Base-by-base conservation (phyloP, 2,329 filamentous ascomycete species). In the Remersonia thermophila region DNA sequence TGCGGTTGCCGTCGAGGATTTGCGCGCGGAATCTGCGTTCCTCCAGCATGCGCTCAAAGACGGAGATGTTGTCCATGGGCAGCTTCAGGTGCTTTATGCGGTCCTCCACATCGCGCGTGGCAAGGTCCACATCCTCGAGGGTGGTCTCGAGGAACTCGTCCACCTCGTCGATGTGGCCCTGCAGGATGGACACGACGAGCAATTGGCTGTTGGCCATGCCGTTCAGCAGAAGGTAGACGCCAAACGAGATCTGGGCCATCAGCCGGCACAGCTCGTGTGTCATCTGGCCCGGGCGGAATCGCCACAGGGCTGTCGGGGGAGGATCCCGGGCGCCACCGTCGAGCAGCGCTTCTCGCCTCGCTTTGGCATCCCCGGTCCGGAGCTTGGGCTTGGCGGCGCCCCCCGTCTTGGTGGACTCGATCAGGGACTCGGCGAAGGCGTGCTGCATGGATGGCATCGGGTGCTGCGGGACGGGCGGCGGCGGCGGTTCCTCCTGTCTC, bases 261-360 rank as follows among this genome's bases (percentile, higher is more conserved):
- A 95, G 73, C 61, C 95, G 95, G 66, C 80, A 80, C 41, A 96
- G 65, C 44, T 93, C 85, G 54, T 96, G 91, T 52, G 85, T 80
- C 51, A 75, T 73, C 54, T 91, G 83, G 30, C 76, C 77, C 0
- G 77, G 70, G 36, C 78, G 75, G 55, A 82, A 78, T 39, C 80
- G 76, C 85, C 87, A 94, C 53, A 73, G 61, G 33, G 77, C 72
- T 35, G 76, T 78, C 54, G 83, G 81, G 10, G 84, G 72, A 11
- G 77, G 72, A 39, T 83, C 80, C 41, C 78, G 77, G 40, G 77
- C 69, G 27, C 69, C 66, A 44, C 76, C 73, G 41, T 82, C 77
- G 30, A 93, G 65, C 18, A 91, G 66, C 52, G 66, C 65, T 46
- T 75, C 77, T 44, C 77, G 75, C 46, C 81, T 72, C 35, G 61